Base-by-base conservation (phyloP, 495 filamentous ascomycete species). In the Endocarpon pusillum region DNA sequence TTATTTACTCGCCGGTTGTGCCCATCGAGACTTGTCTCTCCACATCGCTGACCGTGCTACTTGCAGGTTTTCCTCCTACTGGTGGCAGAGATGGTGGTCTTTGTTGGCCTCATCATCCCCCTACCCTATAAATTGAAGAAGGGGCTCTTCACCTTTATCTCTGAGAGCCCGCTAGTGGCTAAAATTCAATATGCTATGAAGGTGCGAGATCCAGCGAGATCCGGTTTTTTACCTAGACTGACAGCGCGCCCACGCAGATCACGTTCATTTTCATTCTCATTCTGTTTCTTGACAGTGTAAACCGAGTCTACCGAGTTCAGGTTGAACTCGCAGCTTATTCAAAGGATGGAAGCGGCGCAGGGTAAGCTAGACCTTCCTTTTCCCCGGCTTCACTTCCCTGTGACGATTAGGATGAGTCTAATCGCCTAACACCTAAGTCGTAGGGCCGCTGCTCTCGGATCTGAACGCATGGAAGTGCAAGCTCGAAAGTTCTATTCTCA, bases 401-500 rank as follows among this genome's bases (percentile, higher is more conserved):
- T 25, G 10, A 9, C 15, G 11, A 8, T 32, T 10, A 8, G n/a
- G n/a, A n/a, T n/a, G n/a, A n/a, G n/a, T n/a, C n/a, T n/a, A n/a
- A n/a, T n/a, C n/a, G n/a, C n/a, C n/a, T n/a, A n/a, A n/a, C n/a
- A n/a, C n/a, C n/a, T n/a, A n/a, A n/a, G n/a, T n/a, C n/a, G n/a
- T n/a, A n/a, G n/a, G n/a, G n/a, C n/a, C n/a, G n/a, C 73, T 32
- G 71, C 76, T 33, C 66, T 91, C 23, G 75, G 91, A 33, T 77
- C 79, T 55, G 89, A 93, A 53, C 84, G 89, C 41, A 82, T 91
- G 73, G 89, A 97, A 59, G 84, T 94, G 12, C 89, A 97, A 57
- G 89, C 89, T 39, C 86, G 89, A 66, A 96, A 96, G 58, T 97
- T 97, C 68, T 97, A 97, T 72, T 92, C 86, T 39, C 86, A 97